Conservation (phyloP, 108 stramenopile genomes). For the Cyclotella baltica region DNA sequence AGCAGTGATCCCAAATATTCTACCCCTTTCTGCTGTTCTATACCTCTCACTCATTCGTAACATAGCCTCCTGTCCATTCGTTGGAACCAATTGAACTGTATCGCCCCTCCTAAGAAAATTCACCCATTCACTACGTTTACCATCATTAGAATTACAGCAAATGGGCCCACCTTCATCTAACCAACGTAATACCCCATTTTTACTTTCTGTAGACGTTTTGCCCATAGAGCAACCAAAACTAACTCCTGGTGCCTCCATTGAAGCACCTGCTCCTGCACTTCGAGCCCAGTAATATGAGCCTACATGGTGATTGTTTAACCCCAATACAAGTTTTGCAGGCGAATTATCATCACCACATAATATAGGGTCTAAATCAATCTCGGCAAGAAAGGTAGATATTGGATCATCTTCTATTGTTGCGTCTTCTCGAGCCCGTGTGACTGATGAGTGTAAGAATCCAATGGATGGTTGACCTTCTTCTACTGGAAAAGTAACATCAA, state of each 20-base stretch:
- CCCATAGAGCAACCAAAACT: conserved; percentile 30
- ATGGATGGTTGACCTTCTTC: conserved; percentile 43
- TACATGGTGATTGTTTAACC: conserved; percentile 84
- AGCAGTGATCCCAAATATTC: conserved; percentile 50
- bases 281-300: conserved; percentile 86
- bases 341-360: conserved; percentile 31
- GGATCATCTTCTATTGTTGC: conserved; percentile 45
- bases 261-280: conserved; percentile 69
- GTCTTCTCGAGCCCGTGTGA: conserved; percentile 48
- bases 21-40: not conserved
- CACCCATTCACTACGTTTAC: conserved; percentile 81
- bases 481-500: conserved; percentile 43
- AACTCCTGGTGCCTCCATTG: conserved; percentile 79
- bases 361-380: conserved; percentile 47
- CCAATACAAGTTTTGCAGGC: conserved; percentile 57
- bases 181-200: conserved; percentile 49
- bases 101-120: conserved; percentile 70
- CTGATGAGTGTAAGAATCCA: conserved; percentile 50
- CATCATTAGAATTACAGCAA: conserved; percentile 80
- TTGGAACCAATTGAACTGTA: conserved; percentile 79
- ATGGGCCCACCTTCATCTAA: conserved; percentile 40
- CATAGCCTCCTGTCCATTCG: conserved; percentile 42
- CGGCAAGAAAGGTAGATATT: conserved; percentile 57
- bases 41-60: conserved; percentile 23
- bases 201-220: not conserved